A percentile compares a stretch with the other conserved stretches of the same genome.
Evolutionary conservation across 768 basidiomycete genomes (phyloP).

Genomic region (Trametes elegans): DNA sequence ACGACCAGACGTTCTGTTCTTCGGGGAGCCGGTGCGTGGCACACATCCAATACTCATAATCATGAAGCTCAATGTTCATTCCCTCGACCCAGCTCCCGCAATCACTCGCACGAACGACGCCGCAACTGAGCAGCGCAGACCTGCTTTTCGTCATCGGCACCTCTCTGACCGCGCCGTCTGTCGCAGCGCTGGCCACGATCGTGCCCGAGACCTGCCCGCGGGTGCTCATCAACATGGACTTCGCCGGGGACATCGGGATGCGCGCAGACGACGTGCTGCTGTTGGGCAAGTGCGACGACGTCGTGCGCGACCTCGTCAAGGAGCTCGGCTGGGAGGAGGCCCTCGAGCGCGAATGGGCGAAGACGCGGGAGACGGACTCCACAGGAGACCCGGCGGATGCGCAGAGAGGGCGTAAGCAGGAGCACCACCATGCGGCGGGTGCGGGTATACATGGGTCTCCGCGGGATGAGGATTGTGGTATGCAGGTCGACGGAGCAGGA

Average conservation of each 20-base stretch:
- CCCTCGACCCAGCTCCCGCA: constrained; percentile 60
- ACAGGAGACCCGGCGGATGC: constrained; percentile 5
- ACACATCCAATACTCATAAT: not conserved
- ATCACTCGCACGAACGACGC: constrained; percentile 58
- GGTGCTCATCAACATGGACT: constrained; percentile 86
- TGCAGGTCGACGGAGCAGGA: not conserved
- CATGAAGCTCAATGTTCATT: not conserved
- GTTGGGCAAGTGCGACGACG: constrained; percentile 70
- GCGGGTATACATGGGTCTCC: too few relatives aligned
- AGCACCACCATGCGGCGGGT: too few relatives aligned
- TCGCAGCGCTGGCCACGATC: constrained; percentile 66
- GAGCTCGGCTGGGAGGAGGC: constrained; percentile 68
- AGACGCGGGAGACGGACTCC: constrained; percentile 14
- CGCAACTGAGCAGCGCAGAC: constrained; percentile 63
- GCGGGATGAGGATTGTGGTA: too few relatives aligned
- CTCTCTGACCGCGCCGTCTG: constrained; percentile 83
- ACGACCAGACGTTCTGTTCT: constrained; percentile 91
- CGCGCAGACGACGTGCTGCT: constrained; percentile 58
- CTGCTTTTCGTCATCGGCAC: constrained; percentile 91
- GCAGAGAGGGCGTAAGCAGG: too few relatives aligned
- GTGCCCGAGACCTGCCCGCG: constrained; percentile 64
- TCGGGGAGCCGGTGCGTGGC: constrained; percentile 66
- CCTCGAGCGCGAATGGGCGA: constrained; percentile 25
- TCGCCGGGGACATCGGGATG: constrained; percentile 64
- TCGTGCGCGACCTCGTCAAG: constrained; percentile 56